Percentiles rank a stretch among this genome's conserved stretches.
Conservation (phyloP, 2,329 filamentous ascomycete species). For the Phaeosphaeria sp. region DNA sequence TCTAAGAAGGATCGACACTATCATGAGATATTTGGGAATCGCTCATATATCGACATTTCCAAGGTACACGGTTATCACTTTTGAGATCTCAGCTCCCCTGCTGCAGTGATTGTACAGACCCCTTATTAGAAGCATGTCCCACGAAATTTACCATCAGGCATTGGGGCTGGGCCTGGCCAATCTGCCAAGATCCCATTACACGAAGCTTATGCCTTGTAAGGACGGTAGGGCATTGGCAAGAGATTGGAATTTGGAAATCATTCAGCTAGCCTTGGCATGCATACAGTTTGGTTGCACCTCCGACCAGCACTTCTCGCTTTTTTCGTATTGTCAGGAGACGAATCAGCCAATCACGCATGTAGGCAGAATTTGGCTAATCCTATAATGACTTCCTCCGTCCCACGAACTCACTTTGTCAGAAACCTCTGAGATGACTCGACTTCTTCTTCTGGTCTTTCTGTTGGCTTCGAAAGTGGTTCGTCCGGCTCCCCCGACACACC, state of each 20-base stretch:
- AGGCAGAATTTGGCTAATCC: neutral
- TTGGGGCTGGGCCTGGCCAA: neutral
- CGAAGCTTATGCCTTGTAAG: neutral
- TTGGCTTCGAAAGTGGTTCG: neutral
- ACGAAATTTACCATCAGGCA: neutral
- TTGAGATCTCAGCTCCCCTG: neutral
- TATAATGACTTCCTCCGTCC: neutral
- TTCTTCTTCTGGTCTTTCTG: neutral
- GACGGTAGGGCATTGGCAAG: neutral
- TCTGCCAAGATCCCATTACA: neutral
- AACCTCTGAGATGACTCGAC: neutral
- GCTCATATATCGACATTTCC: neutral
- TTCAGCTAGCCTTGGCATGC: neutral
- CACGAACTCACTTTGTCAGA: neutral
- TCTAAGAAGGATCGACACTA: neutral
- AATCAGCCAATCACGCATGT: neutral
- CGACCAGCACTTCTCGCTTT: neutral
- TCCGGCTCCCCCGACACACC: neutral
- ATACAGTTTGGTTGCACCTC: neutral
- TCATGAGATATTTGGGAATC: neutral
- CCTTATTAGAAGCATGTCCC: neutral
- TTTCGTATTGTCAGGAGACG: neutral
- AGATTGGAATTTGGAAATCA: neutral
- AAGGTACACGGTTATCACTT: neutral
- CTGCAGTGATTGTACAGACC: neutral